phyloP scores from a whole-genome alignment of 495 filamentous ascomycete genomes.

The Penicillium steckii region DNA sequence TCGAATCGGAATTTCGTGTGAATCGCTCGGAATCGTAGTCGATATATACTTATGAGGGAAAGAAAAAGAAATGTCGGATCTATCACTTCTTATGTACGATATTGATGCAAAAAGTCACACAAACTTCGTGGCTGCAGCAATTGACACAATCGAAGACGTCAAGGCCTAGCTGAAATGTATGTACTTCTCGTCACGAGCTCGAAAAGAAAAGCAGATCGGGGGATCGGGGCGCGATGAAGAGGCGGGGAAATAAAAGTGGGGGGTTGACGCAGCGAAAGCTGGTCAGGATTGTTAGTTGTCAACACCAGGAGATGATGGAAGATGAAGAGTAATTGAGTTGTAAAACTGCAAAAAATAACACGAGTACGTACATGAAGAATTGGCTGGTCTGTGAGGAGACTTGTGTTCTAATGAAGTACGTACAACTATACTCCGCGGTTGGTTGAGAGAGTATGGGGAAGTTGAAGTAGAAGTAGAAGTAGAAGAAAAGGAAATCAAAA shows the following conservation, averaged over 20 bases:
- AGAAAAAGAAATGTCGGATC: too few relatives aligned
- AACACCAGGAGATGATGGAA: neutral
- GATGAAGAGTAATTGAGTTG: neutral
- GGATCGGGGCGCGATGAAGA: slow-evolving; percentile 4
- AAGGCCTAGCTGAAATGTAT: neutral
- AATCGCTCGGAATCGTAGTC: neutral
- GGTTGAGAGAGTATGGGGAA: neutral
- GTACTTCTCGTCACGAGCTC: neutral
- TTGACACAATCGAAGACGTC: neutral
- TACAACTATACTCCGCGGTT: too few relatives aligned
- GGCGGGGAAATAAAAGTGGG: slow-evolving; percentile 33
- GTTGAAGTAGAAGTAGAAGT: neutral
- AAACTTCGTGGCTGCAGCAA: neutral
- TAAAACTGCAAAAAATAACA: neutral
- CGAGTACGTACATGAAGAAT: neutral
- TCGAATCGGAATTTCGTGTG: too few relatives aligned
- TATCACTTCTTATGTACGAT: too few relatives aligned
- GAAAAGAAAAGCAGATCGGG: neutral
- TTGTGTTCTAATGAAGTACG: too few relatives aligned
- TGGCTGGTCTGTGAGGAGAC: neutral
- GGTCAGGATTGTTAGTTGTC: neutral
- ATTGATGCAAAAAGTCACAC: neutral
- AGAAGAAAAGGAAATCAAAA: neutral
- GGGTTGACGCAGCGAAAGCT: slow-evolving; percentile 2
- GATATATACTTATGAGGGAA: too few relatives aligned